Evolutionary conservation across 2,329 filamentous ascomycete species (phyloP).

Genomic region (Exophiala sp.): DNA sequence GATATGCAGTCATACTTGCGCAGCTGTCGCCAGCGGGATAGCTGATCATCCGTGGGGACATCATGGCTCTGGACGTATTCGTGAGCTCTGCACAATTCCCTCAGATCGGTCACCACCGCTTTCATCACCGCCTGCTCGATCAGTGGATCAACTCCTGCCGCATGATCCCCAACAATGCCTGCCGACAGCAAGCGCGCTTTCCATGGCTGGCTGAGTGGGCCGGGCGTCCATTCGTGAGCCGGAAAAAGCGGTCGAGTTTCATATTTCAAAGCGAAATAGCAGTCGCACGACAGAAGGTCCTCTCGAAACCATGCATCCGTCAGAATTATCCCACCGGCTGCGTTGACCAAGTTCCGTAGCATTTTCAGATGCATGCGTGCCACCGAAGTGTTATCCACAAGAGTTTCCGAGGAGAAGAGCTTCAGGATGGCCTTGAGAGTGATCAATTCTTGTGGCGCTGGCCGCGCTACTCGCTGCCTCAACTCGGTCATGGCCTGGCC

Average conservation of each 20-base stretch:
- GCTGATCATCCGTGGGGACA: constrained; percentile 22
- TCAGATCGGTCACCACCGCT: constrained; percentile 21
- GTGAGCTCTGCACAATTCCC: constrained; percentile 24
- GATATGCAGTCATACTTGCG: constrained; percentile 27
- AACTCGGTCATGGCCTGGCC: constrained; percentile 25
- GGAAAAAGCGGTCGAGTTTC: constrained; percentile 26
- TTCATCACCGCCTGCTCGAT: constrained; percentile 24
- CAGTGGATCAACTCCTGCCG: constrained; percentile 20
- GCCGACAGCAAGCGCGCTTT: constrained; percentile 25
- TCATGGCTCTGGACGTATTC: constrained; percentile 22
- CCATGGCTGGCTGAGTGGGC: constrained; percentile 27
- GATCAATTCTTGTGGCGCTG: constrained; percentile 15
- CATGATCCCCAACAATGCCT: constrained; percentile 25
- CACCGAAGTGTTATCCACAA: constrained; percentile 26
- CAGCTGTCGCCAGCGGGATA: constrained; percentile 25
- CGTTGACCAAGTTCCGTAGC: constrained; percentile 26
- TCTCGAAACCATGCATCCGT: constrained; percentile 27
- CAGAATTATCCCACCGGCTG: constrained; percentile 23
- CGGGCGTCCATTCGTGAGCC: constrained; percentile 24
- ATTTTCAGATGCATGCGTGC: constrained; percentile 28
- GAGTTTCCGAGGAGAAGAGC: constrained; percentile 26
- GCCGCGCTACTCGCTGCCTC: constrained; percentile 17
- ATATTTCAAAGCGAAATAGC: constrained; percentile 27
- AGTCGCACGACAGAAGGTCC: constrained; percentile 25
- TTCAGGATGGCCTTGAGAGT: constrained; percentile 25